phyloP scores from a whole-genome alignment of 306 rosid genomes.

The Castanopsis chinensis region DNA sequence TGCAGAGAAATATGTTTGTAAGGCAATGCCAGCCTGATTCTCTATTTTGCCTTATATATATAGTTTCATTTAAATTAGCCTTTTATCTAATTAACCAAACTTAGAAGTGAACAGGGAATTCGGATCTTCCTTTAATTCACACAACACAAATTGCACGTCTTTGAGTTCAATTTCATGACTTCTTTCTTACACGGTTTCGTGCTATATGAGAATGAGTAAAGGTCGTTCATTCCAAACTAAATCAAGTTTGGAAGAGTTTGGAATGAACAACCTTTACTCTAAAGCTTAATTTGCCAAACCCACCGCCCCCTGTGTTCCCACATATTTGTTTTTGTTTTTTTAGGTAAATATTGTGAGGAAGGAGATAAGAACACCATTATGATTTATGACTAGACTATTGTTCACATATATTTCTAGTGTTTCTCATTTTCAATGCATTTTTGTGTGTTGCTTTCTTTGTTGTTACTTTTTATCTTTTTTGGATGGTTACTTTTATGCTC shows the following conservation, averaged over 20 bases:
- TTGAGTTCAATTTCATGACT: not conserved
- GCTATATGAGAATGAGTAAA: not conserved
- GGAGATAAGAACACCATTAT: no score
- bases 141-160: not conserved
- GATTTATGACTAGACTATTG: no score
- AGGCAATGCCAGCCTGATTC: constrained; percentile 23
- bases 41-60: not conserved
- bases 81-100: constrained; percentile 18
- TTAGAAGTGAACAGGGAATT: not conserved
- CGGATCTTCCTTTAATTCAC: constrained; percentile 33
- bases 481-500: no score
- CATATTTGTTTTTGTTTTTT: no score
- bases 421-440: no score
- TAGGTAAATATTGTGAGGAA: no score
- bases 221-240: not conserved
- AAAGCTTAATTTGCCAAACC: no score
- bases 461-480: no score
- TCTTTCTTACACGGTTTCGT: not conserved
- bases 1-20: constrained; percentile 13
- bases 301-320: no score
- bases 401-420: no score
- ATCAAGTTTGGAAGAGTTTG: not conserved
- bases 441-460: no score
- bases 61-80: constrained; percentile 7
- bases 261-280: no score